Base-by-base conservation (phyloP, 2,329 filamentous ascomycete species). In the Aspergillus sp. region DNA sequence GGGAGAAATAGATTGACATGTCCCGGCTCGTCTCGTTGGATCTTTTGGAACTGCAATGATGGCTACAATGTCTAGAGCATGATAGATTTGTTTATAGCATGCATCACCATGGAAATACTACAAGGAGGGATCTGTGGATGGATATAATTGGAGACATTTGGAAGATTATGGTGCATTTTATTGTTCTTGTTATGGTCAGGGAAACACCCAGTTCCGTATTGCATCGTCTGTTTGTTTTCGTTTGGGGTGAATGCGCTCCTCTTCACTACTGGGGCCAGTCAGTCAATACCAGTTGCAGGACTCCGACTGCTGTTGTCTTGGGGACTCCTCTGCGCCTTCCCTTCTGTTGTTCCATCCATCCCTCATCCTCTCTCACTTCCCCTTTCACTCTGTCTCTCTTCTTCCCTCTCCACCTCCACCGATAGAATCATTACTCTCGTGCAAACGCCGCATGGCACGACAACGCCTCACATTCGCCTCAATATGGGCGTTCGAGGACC, bases 401-500 rank as follows among this genome's bases (percentile, higher is more conserved):
- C 5, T 16, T 24, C 14, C 19, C 10, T 33, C 22, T 16, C 4
- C 14, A 6, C 6, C 40, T 30, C 30, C 19, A 45, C 14, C 20
- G 13, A 13, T 13, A n/a, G 16, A 22, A n/a, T n/a, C 17, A 16
- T 11, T 17, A n/a, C 41, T 26, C 35, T 3, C 13, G 64, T 66
- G 59, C 8, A 30, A 11, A 9, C 26, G 7, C 26, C 10, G 26
- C 10, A 30, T 30, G 26, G 26, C 26, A 11, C 26, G 26, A 11
- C 26, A 30, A 36, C 58, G 58, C 3, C 32, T 69, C 42, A 67
- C 60, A 0, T 41, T 71, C 22, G 68, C 64, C 1, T 70, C 67
- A 0, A 66, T 64, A 40, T 71, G 66, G 65, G 62, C 54, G 1
- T 69, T 72, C 30, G 67, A 70, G 33, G 55, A 56, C 8, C 61